Conservation (phyloP, 371 early-diverging fungal genomes). For the Mycotypha africana region DNA sequence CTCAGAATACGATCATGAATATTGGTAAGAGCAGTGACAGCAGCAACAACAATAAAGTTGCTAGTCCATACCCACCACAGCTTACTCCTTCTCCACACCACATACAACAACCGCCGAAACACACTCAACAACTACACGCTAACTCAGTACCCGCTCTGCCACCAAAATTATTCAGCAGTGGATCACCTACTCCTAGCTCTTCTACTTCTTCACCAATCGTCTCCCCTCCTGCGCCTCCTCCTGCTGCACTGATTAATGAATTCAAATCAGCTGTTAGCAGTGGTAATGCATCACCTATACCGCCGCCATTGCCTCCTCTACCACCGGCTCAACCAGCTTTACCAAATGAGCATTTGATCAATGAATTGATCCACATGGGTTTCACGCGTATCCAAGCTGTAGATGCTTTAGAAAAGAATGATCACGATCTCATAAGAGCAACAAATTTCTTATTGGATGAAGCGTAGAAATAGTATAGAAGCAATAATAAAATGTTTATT, state of each 20-base stretch:
- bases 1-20: neutral
- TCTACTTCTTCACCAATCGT: conserved; percentile 12
- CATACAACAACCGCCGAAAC: neutral
- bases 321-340: conserved; percentile 3
- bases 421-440: conserved; percentile 71
- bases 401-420: conserved; percentile 75
- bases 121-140: conserved; percentile 1
- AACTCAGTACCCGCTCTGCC: conserved; percentile 16
- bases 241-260: too few species aligned
- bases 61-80: conserved; percentile 6
- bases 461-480: conserved; percentile 5
- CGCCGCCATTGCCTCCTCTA: conserved; percentile 11
- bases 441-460: conserved; percentile 78
- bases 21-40: neutral
- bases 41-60: conserved; percentile 2
- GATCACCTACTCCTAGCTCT: conserved; percentile 7
- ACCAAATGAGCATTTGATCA: conserved; percentile 17
- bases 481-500: neutral
- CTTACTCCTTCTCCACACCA: too few species aligned
- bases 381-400: conserved; percentile 71
- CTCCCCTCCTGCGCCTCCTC: conserved; percentile 7
- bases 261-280: neutral
- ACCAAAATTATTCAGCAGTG: conserved; percentile 13
- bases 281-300: neutral
- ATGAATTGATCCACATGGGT: conserved; percentile 72